Percentiles rank a stretch among this genome's conserved stretches.
Conservation (phyloP, 345 rosid genomes). For the Noccaea caerulescens region DNA sequence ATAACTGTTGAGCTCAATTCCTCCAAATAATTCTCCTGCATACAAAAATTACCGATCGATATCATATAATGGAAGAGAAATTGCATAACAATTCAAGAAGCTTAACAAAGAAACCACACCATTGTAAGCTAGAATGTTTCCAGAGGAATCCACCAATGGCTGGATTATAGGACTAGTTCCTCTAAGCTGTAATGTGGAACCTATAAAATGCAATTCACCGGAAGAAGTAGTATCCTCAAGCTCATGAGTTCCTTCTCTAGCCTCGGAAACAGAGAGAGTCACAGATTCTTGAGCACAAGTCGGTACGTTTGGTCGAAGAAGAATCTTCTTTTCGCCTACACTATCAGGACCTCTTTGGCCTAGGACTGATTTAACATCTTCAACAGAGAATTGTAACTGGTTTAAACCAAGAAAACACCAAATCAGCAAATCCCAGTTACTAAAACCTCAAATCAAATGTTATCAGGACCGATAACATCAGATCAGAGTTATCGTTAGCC, state of each 20-base stretch:
- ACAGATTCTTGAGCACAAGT: conserved; percentile 29
- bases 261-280: conserved; percentile 42
- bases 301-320: conserved; percentile 38
- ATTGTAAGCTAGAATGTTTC: conserved; percentile 70
- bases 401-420: conserved; percentile 27
- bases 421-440: conserved; percentile 10
- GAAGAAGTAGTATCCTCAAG: conserved; percentile 23
- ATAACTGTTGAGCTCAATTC: conserved; percentile 56
- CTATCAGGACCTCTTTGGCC: conserved; percentile 80
- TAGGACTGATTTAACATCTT: conserved; percentile 62
- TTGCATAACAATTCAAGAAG: neutral
- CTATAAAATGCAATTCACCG: conserved; percentile 65
- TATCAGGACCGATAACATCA: neutral
- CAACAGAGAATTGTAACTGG: conserved; percentile 51
- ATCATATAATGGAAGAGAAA: neutral
- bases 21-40: conserved; percentile 81
- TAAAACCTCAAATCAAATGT: neutral
- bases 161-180: conserved; percentile 61
- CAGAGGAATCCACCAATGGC: conserved; percentile 65
- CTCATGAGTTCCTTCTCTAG: conserved; percentile 29
- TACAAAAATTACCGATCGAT: neutral
- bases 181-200: conserved; percentile 82
- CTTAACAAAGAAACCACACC: conserved; percentile 47
- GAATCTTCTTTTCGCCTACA: conserved; percentile 58
- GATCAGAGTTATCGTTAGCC: neutral